phyloP scores from a whole-genome alignment of 108 stramenopile species.

The Chaetoceros tenuissimus region DNA sequence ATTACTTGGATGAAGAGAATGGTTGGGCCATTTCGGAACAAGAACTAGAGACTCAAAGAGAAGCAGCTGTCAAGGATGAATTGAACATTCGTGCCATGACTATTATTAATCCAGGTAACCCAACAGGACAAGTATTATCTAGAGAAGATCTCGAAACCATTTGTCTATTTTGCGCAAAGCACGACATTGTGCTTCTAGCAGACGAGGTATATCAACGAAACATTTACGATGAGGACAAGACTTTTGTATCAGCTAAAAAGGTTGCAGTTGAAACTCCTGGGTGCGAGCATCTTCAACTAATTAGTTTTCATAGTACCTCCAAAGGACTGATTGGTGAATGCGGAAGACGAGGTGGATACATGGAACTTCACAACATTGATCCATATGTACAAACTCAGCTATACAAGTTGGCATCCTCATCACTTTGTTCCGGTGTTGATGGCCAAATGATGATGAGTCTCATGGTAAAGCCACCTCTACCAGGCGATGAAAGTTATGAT shows the following conservation, averaged over 20 bases:
- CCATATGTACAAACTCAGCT: slow-evolving; percentile 78
- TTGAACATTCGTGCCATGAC: slow-evolving; percentile 74
- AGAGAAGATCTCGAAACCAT: slow-evolving; percentile 72
- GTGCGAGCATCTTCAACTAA: slow-evolving; percentile 71
- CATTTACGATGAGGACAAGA: slow-evolving; percentile 63
- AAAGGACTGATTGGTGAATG: slow-evolving; percentile 95
- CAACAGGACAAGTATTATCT: slow-evolving; percentile 83
- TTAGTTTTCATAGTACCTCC: slow-evolving; percentile 86
- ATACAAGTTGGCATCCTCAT: slow-evolving; percentile 85
- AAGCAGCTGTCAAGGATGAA: slow-evolving; percentile 46
- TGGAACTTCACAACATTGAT: slow-evolving; percentile 84
- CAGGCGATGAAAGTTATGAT: slow-evolving; percentile 66
- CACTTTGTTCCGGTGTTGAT: slow-evolving; percentile 74
- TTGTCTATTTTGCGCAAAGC: slow-evolving; percentile 60
- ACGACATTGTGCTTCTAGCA: slow-evolving; percentile 79
- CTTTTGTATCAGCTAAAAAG: slow-evolving; percentile 77
- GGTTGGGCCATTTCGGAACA: slow-evolving; percentile 76
- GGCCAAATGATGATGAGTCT: slow-evolving; percentile 91
- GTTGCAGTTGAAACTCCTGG: slow-evolving; percentile 44
- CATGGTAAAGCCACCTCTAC: slow-evolving; percentile 79
- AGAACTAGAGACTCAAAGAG: slow-evolving; percentile 52
- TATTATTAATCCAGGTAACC: slow-evolving; percentile 95
- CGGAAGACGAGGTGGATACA: slow-evolving; percentile 90
- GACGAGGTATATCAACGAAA: slow-evolving; percentile 95
- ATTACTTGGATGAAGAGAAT: slow-evolving; percentile 72